Evolutionary conservation across 2,329 filamentous ascomycete genomes (phyloP).

Genomic region (Ceratocystis harringtonii): DNA sequence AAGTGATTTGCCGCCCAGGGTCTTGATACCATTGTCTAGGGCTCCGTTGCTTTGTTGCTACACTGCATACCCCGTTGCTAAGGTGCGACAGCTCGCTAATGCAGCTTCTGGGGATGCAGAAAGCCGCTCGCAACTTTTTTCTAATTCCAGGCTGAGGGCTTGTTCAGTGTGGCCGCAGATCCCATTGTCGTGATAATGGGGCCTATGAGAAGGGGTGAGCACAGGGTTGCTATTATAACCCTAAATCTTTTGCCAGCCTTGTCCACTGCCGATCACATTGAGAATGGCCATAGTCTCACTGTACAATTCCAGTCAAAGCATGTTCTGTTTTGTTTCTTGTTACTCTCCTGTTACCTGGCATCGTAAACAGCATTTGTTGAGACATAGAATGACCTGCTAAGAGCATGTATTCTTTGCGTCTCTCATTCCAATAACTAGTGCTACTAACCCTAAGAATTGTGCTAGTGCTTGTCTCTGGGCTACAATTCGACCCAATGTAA

Average conservation of each 20-base stretch:
- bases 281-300: not conserved
- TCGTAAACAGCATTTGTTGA: too few relatives aligned
- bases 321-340: not conserved
- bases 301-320: not conserved
- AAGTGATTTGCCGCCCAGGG: not conserved
- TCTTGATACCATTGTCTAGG: not conserved
- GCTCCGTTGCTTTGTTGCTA: not conserved
- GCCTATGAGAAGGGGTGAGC: not conserved
- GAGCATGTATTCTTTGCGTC: too few relatives aligned
- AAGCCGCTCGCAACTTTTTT: conserved; percentile 2
- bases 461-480: not conserved
- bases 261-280: too few relatives aligned
- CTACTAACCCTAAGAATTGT: not conserved
- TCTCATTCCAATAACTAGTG: not conserved
- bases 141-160: not conserved
- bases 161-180: not conserved
- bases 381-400: too few relatives aligned
- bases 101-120: conserved; percentile 4
- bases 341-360: too few relatives aligned
- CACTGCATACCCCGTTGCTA: conserved; percentile 4
- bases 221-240: not conserved
- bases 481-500: not conserved
- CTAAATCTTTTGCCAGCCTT: too few relatives aligned
- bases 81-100: conserved; percentile 7
- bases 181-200: not conserved